Percentiles rank a stretch among this genome's conserved stretches.
Evolutionary conservation across 169 alveolate genomes (phyloP).

Genomic region (Eimeria zaria): DNA sequence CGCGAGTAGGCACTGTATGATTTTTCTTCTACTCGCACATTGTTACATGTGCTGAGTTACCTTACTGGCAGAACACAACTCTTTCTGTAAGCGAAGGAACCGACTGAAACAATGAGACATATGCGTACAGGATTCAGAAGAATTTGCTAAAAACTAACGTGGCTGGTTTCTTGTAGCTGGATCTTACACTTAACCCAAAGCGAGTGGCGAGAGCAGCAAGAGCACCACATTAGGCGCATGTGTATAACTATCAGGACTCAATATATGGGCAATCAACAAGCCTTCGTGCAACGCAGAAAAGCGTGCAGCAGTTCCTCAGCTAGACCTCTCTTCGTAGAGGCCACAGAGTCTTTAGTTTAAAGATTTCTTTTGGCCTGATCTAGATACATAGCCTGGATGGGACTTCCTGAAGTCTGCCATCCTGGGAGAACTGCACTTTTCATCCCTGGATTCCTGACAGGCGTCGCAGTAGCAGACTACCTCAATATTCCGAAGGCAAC

Average conservation of each 20-base stretch:
- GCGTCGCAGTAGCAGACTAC: constrained; percentile 73
- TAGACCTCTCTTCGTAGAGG: background rate
- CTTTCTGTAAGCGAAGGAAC: background rate
- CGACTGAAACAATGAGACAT: background rate
- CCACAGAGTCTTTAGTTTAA: background rate
- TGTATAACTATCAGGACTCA: background rate
- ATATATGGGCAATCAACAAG: background rate
- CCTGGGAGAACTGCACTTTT: constrained; percentile 59
- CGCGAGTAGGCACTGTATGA: background rate
- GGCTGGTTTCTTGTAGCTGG: background rate
- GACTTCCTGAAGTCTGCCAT: constrained; percentile 76
- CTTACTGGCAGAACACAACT: background rate
- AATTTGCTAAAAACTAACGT: too few relatives aligned
- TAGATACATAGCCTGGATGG: constrained; percentile 41
- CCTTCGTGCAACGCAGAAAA: background rate
- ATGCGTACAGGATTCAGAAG: background rate
- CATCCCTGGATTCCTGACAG: constrained; percentile 42
- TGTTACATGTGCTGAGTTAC: background rate
- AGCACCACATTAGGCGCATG: background rate
- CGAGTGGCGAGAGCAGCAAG: background rate
- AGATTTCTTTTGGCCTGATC: background rate
- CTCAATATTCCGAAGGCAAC: constrained; percentile 71
- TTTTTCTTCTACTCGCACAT: background rate
- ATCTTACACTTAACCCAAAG: background rate
- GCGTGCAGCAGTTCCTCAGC: background rate